Base-by-base conservation (phyloP, 148 eudicot genomes). In the Rhododendron henanense region DNA sequence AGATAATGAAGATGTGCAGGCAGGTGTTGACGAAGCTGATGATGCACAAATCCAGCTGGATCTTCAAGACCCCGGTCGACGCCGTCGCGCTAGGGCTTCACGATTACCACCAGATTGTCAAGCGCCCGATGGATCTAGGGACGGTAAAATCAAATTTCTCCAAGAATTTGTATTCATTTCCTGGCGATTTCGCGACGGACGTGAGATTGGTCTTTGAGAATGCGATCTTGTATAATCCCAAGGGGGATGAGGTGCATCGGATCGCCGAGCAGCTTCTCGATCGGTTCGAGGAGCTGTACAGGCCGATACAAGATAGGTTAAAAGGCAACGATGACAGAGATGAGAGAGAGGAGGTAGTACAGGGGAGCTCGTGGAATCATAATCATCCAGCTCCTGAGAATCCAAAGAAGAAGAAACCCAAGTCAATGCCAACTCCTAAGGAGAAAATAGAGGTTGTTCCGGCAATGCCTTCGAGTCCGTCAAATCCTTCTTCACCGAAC, bases 211-310 rank as follows among this genome's bases (percentile, higher is more conserved):
- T 95, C 0, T 96, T 94, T 50, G 90, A 91, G 67, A 96, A 96
- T 89, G 98, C 98, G 0, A 55, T 96, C 81, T 21, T 89, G 86
- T 96, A 96, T 82, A 96, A 96, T 48, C 98, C 97, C 0, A 91
- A 93, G 81, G 92, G 91, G 0, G 96, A 96, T 57, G 93, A 94
- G 50, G 97, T 96, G 80, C 89, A 94, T 77, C 84, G 25, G 4
- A 78, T 91, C 85, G 98, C 98, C 16, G 91, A 86, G 81, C 81
- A 82, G 83, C 82, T 91, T 39, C 79, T 96, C 2, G 88, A 50
- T 6, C 87, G 86, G 78, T 96, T 96, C 35, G 98, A 96, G 91
- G 91, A 92, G 47, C 44, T 89, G 89, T 96, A 88, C 79, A 78
- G 86, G 35, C 94, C 96, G 0, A 88, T 95, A 31, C 85, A 86